These are phyloP conservation scores for Backusella australiensis DNA, from an alignment of 192 early-diverging fungal species.

Conservation along the genomic window DNA sequence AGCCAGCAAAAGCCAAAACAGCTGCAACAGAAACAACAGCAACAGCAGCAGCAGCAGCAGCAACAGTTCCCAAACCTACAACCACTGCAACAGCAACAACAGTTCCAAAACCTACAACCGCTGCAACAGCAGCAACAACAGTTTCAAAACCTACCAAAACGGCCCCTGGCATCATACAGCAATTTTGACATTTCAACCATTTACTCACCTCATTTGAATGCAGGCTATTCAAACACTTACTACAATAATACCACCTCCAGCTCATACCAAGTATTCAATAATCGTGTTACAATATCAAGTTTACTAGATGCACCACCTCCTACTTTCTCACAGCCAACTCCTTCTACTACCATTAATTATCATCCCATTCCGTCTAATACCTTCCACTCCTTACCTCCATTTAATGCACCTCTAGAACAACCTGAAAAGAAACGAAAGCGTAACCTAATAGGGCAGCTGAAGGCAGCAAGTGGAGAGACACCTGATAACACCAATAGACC, in stretches of 20 bases:
- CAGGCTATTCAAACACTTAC: not conserved
- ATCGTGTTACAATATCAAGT: not conserved
- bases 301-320: not conserved
- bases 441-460: not conserved
- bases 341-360: not conserved
- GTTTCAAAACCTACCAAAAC: not conserved
- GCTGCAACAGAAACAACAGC: not conserved
- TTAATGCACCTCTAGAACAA: not conserved
- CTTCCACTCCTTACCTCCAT: not conserved
- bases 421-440: conserved; percentile 7
- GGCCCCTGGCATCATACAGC: not conserved
- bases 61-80: not conserved
- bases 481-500: not conserved
- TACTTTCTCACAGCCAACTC: not conserved
- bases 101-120: not conserved
- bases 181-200: not conserved
- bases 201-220: not conserved
- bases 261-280: not conserved
- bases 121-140: not conserved
- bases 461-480: conserved; percentile 1
- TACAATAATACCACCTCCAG: not conserved
- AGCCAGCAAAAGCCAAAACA: not conserved
- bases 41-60: not conserved
- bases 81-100: not conserved
- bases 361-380: not conserved